Percentiles rank a stretch among this genome's conserved stretches.
Conservation (phyloP, 306 rosid species). For the Alnus rubra region DNA sequence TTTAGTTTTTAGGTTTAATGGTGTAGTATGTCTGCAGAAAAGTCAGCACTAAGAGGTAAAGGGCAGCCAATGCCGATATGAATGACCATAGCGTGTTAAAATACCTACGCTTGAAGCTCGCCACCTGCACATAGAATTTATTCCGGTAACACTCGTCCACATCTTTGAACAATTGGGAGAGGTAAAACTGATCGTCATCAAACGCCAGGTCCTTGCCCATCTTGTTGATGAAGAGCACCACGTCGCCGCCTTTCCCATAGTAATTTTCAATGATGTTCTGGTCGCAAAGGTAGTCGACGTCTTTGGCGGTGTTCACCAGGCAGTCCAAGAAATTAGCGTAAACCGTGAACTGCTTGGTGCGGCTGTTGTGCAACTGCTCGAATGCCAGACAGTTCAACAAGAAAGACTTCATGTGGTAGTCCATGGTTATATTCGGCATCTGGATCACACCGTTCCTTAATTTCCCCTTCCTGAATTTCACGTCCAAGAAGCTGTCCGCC, state of each 20-base stretch:
- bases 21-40: neutral
- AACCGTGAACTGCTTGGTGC: neutral
- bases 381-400: neutral
- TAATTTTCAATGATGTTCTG: neutral
- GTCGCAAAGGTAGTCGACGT: neutral
- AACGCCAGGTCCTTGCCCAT: neutral
- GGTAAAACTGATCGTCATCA: neutral
- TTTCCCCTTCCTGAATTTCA: too few species aligned
- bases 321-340: neutral
- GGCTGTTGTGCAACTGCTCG: neutral
- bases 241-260: neutral
- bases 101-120: neutral
- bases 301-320: neutral
- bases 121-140: neutral
- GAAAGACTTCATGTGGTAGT: neutral
- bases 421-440: too few species aligned
- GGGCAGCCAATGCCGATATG: neutral
- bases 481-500: too few species aligned
- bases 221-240: neutral
- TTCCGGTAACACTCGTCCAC: neutral
- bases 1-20: too few species aligned
- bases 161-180: neutral
- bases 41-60: neutral
- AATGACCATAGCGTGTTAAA: neutral
- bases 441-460: too few species aligned